Conservation (phyloP, 441 rosid species). For the Pelargonium australe region DNA sequence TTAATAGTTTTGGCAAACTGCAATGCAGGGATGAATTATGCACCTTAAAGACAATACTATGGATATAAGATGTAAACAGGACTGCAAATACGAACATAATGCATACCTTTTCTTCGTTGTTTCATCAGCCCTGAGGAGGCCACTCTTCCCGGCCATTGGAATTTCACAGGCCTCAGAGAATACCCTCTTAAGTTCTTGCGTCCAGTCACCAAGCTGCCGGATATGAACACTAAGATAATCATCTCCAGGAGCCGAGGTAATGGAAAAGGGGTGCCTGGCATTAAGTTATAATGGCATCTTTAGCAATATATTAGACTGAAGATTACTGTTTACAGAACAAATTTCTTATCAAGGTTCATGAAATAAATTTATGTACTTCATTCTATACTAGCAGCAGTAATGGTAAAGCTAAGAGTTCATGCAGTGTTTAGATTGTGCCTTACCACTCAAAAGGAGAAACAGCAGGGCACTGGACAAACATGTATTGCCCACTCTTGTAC, state of each 20-base stretch:
- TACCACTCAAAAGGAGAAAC: slow-evolving; percentile 93
- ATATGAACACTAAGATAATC: slow-evolving; percentile 85
- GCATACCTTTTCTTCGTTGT: slow-evolving; percentile 42
- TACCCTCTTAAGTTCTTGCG: slow-evolving; percentile 67
- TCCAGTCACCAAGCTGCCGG: slow-evolving; percentile 86
- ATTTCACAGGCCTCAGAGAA: slow-evolving; percentile 69
- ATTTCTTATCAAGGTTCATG: not conserved
- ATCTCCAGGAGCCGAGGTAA: slow-evolving; percentile 89
- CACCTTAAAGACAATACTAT: not conserved
- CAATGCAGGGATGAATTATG: slow-evolving; percentile 24
- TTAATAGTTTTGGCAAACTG: slow-evolving; percentile 69
- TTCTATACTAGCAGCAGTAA: no score
- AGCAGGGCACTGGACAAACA: slow-evolving; percentile 82
- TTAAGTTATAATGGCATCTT: not conserved
- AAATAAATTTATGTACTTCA: no score
- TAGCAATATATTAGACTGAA: not conserved
- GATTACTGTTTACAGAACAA: not conserved
- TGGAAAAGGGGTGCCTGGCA: slow-evolving; percentile 84
- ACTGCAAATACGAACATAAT: not conserved
- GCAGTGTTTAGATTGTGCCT: not conserved
- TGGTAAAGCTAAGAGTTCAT: no score
- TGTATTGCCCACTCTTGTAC: slow-evolving; percentile 93
- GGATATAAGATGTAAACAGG: not conserved
- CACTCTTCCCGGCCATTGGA: slow-evolving; percentile 42
- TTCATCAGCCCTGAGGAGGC: slow-evolving; percentile 45